These are phyloP conservation scores for Eucalyptus camaldulensis DNA, from an alignment of 345 rosid species.

Conservation along the genomic window DNA sequence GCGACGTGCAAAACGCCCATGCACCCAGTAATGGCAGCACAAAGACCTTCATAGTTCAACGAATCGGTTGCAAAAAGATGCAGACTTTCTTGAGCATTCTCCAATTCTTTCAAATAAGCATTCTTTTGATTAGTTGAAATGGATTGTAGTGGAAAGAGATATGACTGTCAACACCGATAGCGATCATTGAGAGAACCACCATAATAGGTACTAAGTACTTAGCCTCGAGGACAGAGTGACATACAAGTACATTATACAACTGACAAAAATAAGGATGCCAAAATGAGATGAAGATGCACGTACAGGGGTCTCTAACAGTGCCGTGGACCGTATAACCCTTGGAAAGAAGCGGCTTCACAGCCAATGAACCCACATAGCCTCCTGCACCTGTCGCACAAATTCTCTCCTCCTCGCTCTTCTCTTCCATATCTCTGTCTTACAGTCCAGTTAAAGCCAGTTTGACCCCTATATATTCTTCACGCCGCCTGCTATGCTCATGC, in stretches of 20 bases:
- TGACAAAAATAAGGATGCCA: background rate
- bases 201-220: background rate
- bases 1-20: constrained; percentile 43
- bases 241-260: background rate
- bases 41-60: constrained; percentile 20
- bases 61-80: constrained; percentile 29
- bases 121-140: constrained; percentile 30
- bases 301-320: constrained; percentile 49
- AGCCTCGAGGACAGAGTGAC: background rate
- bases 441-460: background rate
- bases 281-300: background rate
- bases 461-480: background rate
- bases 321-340: constrained; percentile 38
- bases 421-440: background rate
- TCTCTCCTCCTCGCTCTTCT: background rate
- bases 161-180: background rate
- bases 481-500: background rate
- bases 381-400: constrained; percentile 62
- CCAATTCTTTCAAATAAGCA: constrained; percentile 24
- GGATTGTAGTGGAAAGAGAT: background rate
- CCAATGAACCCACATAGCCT: constrained; percentile 38
- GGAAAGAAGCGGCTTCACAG: constrained; percentile 45
- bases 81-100: constrained; percentile 21
- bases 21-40: constrained; percentile 30
- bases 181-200: background rate